Evolutionary conservation across 2,329 filamentous ascomycete genomes (phyloP).

Genomic region (Cryphonectria carpinicola): DNA sequence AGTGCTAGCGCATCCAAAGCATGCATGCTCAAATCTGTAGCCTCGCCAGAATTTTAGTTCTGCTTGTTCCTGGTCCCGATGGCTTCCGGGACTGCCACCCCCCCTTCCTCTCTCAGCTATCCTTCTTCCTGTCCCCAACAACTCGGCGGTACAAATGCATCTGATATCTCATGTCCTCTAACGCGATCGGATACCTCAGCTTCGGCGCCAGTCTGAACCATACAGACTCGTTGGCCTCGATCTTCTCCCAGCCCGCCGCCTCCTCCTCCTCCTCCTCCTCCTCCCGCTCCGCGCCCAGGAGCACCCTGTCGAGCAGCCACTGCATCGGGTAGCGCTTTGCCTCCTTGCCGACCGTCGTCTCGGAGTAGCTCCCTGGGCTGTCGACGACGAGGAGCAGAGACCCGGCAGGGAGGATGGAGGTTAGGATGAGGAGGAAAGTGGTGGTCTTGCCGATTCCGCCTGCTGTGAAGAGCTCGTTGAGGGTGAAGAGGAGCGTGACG

Average conservation of each 20-base stretch:
- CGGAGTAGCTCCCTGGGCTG: constrained; percentile 91
- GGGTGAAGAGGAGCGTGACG: constrained; percentile 87
- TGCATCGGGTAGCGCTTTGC: constrained; percentile 84
- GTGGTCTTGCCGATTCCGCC: constrained; percentile 76
- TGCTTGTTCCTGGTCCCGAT: neutral
- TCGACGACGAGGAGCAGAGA: constrained; percentile 84
- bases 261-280: constrained; percentile 52
- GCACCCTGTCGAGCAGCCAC: constrained; percentile 84
- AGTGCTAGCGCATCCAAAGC: too few relatives aligned
- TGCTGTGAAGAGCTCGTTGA: constrained; percentile 90
- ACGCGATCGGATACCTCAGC: constrained; percentile 77
- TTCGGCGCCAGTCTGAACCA: constrained; percentile 79
- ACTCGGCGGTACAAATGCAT: constrained; percentile 73
- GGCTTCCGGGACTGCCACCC: neutral
- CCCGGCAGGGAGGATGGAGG: constrained; percentile 57
- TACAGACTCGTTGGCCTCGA: constrained; percentile 74
- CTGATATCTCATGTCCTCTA: constrained; percentile 97
- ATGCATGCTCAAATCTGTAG: too few relatives aligned
- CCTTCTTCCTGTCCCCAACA: constrained; percentile 3
- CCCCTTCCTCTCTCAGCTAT: neutral
- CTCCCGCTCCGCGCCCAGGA: constrained; percentile 77
- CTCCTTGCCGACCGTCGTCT: constrained; percentile 69
- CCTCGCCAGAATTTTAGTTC: neutral
- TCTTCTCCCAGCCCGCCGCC: constrained; percentile 66
- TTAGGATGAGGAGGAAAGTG: constrained; percentile 71